Percentiles rank a stretch among this genome's conserved stretches.
Conservation (phyloP, 2,329 filamentous ascomycete genomes). For the Chaetomium strumarium region DNA sequence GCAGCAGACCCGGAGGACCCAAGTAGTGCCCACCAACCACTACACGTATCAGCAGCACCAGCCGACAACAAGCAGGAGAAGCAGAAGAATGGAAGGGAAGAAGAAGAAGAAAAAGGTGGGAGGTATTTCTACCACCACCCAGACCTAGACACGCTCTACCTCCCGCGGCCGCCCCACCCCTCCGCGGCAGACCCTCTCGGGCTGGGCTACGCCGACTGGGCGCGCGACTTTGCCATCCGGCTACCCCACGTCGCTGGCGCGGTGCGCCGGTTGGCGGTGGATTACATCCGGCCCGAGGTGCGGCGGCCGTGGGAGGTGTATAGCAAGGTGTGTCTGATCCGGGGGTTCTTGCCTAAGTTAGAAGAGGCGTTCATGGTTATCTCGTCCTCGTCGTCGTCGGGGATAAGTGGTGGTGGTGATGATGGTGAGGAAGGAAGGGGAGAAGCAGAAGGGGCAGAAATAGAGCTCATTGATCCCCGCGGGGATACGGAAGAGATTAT, state of each 20-base stretch:
- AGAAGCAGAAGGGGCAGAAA: conserved; percentile 20
- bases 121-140: conserved; percentile 34
- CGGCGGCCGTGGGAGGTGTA: conserved; percentile 46
- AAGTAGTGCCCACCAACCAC: too few relatives aligned
- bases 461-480: conserved; percentile 30
- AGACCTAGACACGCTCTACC: conserved; percentile 31
- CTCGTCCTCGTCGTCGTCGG: not conserved
- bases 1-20: conserved; percentile 16
- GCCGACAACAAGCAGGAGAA: conserved; percentile 5
- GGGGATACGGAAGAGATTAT: conserved; percentile 17
- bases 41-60: conserved; percentile 25
- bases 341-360: conserved; percentile 34
- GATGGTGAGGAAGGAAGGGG: conserved; percentile 4
- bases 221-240: conserved; percentile 37
- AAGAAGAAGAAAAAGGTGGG: not conserved
- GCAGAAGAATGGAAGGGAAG: not conserved
- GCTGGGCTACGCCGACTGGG: conserved; percentile 37
- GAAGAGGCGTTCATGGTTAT: conserved; percentile 35
- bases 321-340: conserved; percentile 42
- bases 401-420: not conserved
- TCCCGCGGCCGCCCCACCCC: conserved; percentile 27
- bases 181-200: conserved; percentile 25
- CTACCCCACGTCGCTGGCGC: conserved; percentile 31
- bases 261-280: conserved; percentile 38
- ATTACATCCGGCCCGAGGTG: conserved; percentile 39